phyloP scores from a whole-genome alignment of 2,329 filamentous ascomycete species.

The Capronia americana region DNA sequence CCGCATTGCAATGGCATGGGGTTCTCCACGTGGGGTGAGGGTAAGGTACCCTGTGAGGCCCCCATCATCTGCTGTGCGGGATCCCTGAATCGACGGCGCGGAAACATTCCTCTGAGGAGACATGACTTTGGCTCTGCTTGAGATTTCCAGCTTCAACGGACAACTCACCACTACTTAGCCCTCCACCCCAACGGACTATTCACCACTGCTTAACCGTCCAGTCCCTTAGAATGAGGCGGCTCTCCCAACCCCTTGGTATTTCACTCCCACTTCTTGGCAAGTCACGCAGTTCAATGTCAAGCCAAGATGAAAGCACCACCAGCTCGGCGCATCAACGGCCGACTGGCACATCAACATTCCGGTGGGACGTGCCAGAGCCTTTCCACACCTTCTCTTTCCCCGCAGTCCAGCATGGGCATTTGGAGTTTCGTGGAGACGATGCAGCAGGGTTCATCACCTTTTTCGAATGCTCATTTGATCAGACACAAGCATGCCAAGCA shows the following conservation, averaged over 20 bases:
- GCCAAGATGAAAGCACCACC: conserved; percentile 5
- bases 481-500: conserved; percentile 21
- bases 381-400: conserved; percentile 6
- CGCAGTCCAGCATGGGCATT: conserved; percentile 7
- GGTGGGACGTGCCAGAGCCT: background rate
- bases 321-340: conserved; percentile 18
- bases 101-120: background rate
- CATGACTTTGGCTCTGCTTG: background rate
- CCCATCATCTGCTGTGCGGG: background rate
- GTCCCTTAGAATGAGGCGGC: background rate
- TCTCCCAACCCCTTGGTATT: background rate
- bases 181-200: too few relatives aligned
- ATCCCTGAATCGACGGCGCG: background rate
- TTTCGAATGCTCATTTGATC: conserved; percentile 19
- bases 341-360: conserved; percentile 11
- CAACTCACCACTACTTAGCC: background rate
- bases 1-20: background rate
- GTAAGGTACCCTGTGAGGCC: background rate
- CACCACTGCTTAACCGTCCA: background rate
- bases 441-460: background rate
- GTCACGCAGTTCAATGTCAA: background rate
- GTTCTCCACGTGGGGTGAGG: conserved; percentile 21
- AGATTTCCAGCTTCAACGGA: background rate
- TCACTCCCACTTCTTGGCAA: background rate
- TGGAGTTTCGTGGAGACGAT: conserved; percentile 8